phyloP scores from a whole-genome alignment of 2,329 filamentous ascomycete genomes.

The Monosporascus sp. region DNA sequence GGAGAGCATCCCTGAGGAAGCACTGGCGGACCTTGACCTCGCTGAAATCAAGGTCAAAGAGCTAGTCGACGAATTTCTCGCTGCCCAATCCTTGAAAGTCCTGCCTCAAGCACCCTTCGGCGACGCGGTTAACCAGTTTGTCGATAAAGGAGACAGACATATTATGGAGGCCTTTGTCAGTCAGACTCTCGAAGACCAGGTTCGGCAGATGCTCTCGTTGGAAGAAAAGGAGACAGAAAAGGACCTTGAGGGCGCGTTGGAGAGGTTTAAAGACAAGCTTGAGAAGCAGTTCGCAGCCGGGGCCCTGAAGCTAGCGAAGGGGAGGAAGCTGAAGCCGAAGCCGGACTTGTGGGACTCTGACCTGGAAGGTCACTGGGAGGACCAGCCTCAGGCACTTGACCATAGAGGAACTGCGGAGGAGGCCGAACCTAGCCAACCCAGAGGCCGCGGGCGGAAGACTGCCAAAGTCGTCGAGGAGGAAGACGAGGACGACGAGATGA shows the following conservation, averaged over 20 bases:
- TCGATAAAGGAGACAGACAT: conserved; percentile 91
- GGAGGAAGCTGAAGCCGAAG: conserved; percentile 62
- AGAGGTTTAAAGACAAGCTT: conserved; percentile 61
- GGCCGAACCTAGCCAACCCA: conserved; percentile 15
- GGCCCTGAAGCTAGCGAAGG: conserved; percentile 46
- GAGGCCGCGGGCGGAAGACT: conserved; percentile 30
- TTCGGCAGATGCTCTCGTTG: conserved; percentile 62
- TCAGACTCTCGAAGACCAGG: conserved; percentile 64
- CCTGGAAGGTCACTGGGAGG: conserved; percentile 78
- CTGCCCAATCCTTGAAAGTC: conserved; percentile 83
- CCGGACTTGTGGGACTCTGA: conserved; percentile 87
- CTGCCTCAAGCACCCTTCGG: conserved; percentile 89
- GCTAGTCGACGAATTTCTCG: conserved; percentile 81
- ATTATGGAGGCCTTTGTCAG: conserved; percentile 79
- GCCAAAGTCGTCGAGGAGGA: conserved; percentile 32
- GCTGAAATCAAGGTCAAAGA: conserved; percentile 84
- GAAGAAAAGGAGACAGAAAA: conserved; percentile 63
- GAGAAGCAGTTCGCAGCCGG: conserved; percentile 69
- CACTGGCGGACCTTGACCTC: conserved; percentile 56
- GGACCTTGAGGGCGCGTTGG: conserved; percentile 68
- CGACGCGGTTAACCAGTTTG: conserved; percentile 87
- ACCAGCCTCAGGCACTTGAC: conserved; percentile 65
- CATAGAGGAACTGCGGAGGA: conserved; percentile 32
- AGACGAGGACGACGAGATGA: conserved; percentile 44
- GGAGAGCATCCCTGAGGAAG: conserved; percentile 58